Conservation (phyloP, 1,139 yeast genomes). For the Sugiyamaella grinbergsii region DNA sequence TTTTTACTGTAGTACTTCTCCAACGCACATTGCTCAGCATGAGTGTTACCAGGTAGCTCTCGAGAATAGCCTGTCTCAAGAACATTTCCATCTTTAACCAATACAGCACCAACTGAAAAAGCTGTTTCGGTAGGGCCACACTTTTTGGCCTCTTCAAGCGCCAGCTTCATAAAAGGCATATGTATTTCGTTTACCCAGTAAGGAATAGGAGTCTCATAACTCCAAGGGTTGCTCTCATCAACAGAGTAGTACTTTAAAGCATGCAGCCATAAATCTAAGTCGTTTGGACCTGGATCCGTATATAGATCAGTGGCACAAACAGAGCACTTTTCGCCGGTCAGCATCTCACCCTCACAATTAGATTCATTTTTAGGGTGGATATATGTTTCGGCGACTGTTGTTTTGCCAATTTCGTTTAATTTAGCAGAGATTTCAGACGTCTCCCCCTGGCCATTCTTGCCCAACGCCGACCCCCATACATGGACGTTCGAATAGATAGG, state of each 20-base stretch:
- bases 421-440: conserved; percentile 49
- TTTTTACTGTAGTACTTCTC: conserved; percentile 61
- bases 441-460: conserved; percentile 55
- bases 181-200: conserved; percentile 78
- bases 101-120: conserved; percentile 89
- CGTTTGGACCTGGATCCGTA: conserved; percentile 86
- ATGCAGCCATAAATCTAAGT: conserved; percentile 85
- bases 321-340: conserved; percentile 60
- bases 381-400: conserved; percentile 69
- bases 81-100: conserved; percentile 66
- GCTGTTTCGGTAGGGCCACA: conserved; percentile 86
- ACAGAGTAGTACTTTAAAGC: conserved; percentile 70
- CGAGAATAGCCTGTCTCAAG: conserved; percentile 84
- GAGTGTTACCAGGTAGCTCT: conserved; percentile 93
- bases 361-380: conserved; percentile 39
- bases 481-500: conserved; percentile 73
- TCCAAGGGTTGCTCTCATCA: conserved; percentile 56
- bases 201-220: conserved; percentile 76
- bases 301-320: conserved; percentile 74
- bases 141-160: conserved; percentile 74
- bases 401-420: conserved; percentile 69
- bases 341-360: conserved; percentile 55
- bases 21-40: conserved; percentile 95
- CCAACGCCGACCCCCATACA: conserved; percentile 72
- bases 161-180: conserved; percentile 57